Conservation (phyloP, 345 rosid genomes). For the Turritis glabra region DNA sequence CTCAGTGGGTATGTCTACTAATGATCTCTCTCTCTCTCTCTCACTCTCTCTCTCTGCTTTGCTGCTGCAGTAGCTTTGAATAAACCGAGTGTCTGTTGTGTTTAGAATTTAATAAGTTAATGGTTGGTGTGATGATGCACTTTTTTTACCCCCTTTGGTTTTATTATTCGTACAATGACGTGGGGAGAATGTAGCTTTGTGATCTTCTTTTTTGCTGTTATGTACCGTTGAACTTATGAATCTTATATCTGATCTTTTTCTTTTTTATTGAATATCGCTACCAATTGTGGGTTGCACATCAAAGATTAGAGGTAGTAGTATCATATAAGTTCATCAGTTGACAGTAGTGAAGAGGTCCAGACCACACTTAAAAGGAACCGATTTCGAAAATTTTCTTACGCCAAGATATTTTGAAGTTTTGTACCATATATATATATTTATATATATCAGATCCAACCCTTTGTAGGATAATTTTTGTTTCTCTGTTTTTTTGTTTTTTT, state of each 20-base stretch:
- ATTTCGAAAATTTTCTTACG: too few species aligned
- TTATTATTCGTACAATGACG: slow-evolving; percentile 21
- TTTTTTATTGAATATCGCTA: neutral
- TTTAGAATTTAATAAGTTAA: slow-evolving; percentile 33
- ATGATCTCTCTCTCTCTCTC: slow-evolving; percentile 5
- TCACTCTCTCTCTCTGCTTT: neutral
- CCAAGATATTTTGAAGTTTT: too few species aligned
- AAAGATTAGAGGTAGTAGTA: neutral
- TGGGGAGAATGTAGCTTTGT: slow-evolving; percentile 33
- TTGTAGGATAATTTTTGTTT: too few species aligned
- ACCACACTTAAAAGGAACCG: too few species aligned
- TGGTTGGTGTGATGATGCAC: slow-evolving; percentile 29
- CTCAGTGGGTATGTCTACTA: slow-evolving; percentile 12
- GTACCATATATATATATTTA: too few species aligned
- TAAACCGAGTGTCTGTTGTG: slow-evolving; percentile 19
- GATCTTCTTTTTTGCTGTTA: slow-evolving; percentile 11
- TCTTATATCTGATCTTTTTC: slow-evolving; percentile 17
- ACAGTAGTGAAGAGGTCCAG: neutral
- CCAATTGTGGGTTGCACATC: neutral
- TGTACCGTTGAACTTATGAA: slow-evolving; percentile 16
- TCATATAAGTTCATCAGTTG: neutral
- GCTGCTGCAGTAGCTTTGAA: slow-evolving; percentile 23
- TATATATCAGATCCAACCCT: too few species aligned
- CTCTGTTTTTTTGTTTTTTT: too few species aligned
- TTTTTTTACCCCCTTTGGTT: slow-evolving; percentile 18